phyloP scores from a whole-genome alignment of 768 basidiomycete genomes.

The Tricholoma bakamatsutake region DNA sequence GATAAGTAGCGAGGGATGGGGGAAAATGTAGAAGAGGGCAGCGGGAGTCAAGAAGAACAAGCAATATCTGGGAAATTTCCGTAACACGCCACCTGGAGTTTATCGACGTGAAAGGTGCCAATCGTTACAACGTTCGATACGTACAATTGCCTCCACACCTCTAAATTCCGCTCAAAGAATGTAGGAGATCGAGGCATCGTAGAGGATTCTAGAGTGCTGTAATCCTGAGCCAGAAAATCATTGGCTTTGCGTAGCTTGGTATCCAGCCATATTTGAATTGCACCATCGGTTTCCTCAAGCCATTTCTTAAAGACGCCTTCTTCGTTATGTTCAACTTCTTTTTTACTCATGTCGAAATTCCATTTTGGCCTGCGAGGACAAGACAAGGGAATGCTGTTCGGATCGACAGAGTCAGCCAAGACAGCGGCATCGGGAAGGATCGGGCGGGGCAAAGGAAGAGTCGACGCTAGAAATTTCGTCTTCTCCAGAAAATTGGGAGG shows the following conservation, averaged over 20 bases:
- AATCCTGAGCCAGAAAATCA: slow-evolving; percentile 7
- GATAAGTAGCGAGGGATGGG: slow-evolving; percentile 64
- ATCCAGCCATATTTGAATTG: slow-evolving; percentile 47
- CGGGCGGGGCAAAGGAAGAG: slow-evolving; percentile 49
- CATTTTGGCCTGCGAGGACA: slow-evolving; percentile 81
- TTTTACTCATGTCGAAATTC: slow-evolving; percentile 81
- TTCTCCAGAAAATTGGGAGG: slow-evolving; percentile 54
- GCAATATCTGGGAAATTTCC: slow-evolving; percentile 84
- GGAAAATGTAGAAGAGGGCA: slow-evolving; percentile 87
- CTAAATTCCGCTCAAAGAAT: slow-evolving; percentile 84
- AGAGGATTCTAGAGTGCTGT: slow-evolving; percentile 1
- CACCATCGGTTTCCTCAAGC: slow-evolving; percentile 58
- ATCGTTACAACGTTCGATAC: slow-evolving; percentile 21
- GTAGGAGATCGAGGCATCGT: slow-evolving; percentile 61
- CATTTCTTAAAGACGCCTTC: slow-evolving; percentile 79
- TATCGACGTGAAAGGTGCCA: slow-evolving; percentile 7
- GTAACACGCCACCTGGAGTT: slow-evolving; percentile 80
- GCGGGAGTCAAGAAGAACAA: slow-evolving; percentile 84
- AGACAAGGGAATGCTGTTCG: slow-evolving; percentile 22
- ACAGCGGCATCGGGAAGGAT: slow-evolving; percentile 36
- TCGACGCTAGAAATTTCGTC: slow-evolving; percentile 51
- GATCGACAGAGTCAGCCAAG: slow-evolving; percentile 21
- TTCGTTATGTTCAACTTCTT: slow-evolving; percentile 87
- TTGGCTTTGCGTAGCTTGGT: slow-evolving; percentile 11
- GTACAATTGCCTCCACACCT: slow-evolving; percentile 92